These are phyloP conservation scores for Xylaria sp. DNA, from an alignment of 2,329 filamentous ascomycete genomes.

Conservation along the genomic window DNA sequence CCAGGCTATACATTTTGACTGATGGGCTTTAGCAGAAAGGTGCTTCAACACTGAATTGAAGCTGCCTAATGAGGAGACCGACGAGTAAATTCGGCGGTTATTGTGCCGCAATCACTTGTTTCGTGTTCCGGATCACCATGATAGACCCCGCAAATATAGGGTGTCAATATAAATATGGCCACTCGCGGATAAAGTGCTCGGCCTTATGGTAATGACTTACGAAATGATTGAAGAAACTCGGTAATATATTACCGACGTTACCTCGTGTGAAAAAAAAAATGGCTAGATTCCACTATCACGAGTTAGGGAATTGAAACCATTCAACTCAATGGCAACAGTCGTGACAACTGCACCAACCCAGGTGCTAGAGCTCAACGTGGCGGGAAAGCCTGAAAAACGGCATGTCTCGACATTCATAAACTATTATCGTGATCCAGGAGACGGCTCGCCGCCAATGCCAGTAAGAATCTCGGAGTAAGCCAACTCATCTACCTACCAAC, in stretches of 20 bases:
- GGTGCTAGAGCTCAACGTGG: conserved; percentile 15
- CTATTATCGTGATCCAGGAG: conserved; percentile 47
- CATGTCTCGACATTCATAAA: conserved; percentile 44
- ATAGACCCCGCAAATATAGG: conserved; percentile 23
- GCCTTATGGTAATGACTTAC: conserved; percentile 3
- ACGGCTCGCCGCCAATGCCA: conserved; percentile 44
- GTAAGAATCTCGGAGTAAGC: conserved; percentile 45
- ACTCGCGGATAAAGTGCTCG: conserved; percentile 33
- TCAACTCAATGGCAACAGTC: conserved; percentile 26
- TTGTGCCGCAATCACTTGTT: conserved; percentile 14
- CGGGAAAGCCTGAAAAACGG: conserved; percentile 23
- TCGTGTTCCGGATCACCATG: conserved; percentile 28
- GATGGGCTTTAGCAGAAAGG: not conserved
- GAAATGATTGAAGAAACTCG: not conserved
- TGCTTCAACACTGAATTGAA: not conserved
- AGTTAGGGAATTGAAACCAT: not conserved
- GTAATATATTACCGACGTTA: not conserved
- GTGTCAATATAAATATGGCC: conserved; percentile 26
- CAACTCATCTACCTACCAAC: not conserved
- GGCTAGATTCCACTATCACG: not conserved
- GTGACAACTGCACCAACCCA: conserved; percentile 16
- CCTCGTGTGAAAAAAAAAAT: not conserved
- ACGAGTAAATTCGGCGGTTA: conserved; percentile 15
- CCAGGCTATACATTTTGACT: not conserved
- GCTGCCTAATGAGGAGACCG: not conserved